phyloP scores from a whole-genome alignment of 257 asterid genomes.

The Solanum clarkiae region DNA sequence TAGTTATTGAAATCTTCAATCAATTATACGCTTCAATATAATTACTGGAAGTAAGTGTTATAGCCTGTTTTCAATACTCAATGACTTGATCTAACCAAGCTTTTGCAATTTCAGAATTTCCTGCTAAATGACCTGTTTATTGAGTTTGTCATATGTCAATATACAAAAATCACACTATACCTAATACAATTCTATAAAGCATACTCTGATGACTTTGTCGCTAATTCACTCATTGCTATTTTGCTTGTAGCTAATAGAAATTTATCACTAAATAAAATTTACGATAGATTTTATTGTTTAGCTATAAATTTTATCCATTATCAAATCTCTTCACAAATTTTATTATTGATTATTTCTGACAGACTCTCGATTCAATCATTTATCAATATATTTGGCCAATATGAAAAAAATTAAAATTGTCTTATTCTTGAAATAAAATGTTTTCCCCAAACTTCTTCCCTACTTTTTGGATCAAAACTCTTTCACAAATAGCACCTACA shows the following conservation, averaged over 20 bases:
- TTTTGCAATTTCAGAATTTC: too few species aligned
- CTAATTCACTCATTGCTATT: neutral
- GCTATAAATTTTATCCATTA: neutral
- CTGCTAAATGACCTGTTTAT: neutral
- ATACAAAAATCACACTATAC: neutral
- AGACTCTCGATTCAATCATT: neutral
- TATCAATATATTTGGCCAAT: neutral
- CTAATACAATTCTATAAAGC: neutral
- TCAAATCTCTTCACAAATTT: neutral
- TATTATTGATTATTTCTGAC: neutral
- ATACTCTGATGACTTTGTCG: neutral
- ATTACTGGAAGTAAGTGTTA: too few species aligned
- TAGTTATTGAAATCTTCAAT: too few species aligned
- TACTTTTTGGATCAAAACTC: neutral
- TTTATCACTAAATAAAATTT: neutral
- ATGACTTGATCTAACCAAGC: too few species aligned
- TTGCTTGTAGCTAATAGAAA: neutral
- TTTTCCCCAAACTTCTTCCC: neutral
- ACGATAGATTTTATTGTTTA: fast-evolving
- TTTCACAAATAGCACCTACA: neutral
- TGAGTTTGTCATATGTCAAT: neutral
- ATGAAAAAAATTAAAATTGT: neutral
- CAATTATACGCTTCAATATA: too few species aligned
- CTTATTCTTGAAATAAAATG: neutral
- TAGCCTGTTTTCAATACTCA: too few species aligned